Evolutionary conservation across 2,329 filamentous ascomycete genomes (phyloP), one percentile per base, ranked within the genome.

Genomic region (Coleophoma eucalyptorum): DNA sequence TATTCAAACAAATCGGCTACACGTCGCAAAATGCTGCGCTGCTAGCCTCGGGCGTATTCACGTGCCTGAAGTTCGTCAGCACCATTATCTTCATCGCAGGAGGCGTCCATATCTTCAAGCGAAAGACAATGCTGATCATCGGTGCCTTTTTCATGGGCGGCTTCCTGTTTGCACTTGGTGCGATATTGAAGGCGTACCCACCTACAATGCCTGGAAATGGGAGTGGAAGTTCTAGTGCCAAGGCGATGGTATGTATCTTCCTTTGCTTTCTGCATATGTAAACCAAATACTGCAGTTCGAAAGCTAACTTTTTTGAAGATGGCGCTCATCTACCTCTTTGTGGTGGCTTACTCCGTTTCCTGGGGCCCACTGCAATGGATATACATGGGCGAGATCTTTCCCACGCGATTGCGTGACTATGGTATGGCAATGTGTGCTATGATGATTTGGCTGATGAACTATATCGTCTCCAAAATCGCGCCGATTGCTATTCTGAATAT

Each of bases 331-430:
- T 58, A 58, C 46, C 49, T 59, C 3, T 59, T 50, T 33, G 53
- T 58, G 3, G 38, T 58, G 12, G 70, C 68, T 2, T 80, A 77
- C 55, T 74, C 75, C 45, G 71, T 75, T 38, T 73, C 69, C 2
- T 79, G 75, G 75, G 76, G 76, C 1, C 76, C 75, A 0, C 63
- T 78, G 2, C 69, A 71, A 15, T 79, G 76, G 75, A 65, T 76
- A 2, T 79, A 77, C 57, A 69, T 73, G 58, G 68, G 69, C 5
- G 68, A 74, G 51, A 75, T 78, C 51, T 79, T 78, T 58, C 74
- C 76, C 0, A 72, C 69, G 0, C 64, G 75, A 72, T 41, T 78
- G 48, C 69, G 75, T 13, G 74, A 76, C 46, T 65, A 68, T 5
- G 74, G 74, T 10, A 71, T 76, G n/a, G 72, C 73, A 20, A 66